Evolutionary conservation across 1,284 basidiomycete genomes (phyloP), one percentile per base, ranked within the genome.

Genomic region (Schizopora paradoxa): DNA sequence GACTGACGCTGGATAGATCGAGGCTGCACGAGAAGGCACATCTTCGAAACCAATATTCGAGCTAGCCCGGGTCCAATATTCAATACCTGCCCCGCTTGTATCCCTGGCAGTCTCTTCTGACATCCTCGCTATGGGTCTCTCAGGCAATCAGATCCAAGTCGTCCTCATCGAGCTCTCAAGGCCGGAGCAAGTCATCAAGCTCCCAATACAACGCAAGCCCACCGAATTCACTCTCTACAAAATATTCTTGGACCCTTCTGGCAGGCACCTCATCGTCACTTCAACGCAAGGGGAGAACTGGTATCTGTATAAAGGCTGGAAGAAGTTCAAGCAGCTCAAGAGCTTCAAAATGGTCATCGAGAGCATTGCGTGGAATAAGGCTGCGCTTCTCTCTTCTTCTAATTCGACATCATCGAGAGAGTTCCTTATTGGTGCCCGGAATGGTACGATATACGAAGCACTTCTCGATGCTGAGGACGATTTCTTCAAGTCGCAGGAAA

Each of bases 261-360:
- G 92, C 2, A 74, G 86, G 21, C 96, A 99, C 65, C 76, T 95
- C 36, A 66, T 99, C 38, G 73, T 96, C 44, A 88, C 90, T 0
- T 93, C 91, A 22, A 70, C 72, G 11, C 82, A 90, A 56, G 93
- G 92, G 38, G 93, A 99, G 61, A 94, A 92, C 52, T 98, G 90
- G 81, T 98, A 99, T 63, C 72, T 92, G 3, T 92, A 75, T 63
- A 76, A 79, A 51, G 77, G 76, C 16, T 85, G 84, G 79, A 86
- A 86, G 66, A 88, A 90, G 58, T 83, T 89, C 0, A 76, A 79
- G 41, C 81, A 75, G 28, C 66, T 96, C 37, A 84, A 91, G 58
- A 77, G 79, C 14, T 84, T 94, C 61, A 86, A 91, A 61, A 87
- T 93, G 70, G 73, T 90, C 55, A 84, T 98, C 53, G 91, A 94